Evolutionary conservation across 1,139 yeast genomes (phyloP).

Genomic region (Pichia sp.): DNA sequence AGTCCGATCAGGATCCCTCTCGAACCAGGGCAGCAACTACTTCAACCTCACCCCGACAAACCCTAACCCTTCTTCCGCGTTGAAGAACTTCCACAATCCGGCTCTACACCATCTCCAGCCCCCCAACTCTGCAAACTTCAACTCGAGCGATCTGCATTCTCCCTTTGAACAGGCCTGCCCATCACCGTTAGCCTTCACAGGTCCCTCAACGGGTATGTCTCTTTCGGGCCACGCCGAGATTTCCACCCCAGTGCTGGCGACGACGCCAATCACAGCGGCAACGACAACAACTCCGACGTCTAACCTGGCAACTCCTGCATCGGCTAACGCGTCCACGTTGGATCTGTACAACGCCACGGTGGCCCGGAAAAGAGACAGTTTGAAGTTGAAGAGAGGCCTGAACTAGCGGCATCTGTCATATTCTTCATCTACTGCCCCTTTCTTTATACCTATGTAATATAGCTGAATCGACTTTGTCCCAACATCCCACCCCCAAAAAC

Average conservation of each 20-base stretch:
- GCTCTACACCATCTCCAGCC: neutral
- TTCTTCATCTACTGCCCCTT: neutral
- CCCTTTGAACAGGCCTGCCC: slow-evolving; percentile 18
- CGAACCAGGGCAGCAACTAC: slow-evolving; percentile 18
- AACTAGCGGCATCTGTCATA: neutral
- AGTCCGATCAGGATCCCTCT: neutral
- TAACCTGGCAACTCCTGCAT: slow-evolving; percentile 14
- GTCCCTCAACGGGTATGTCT: neutral
- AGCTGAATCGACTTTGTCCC: neutral
- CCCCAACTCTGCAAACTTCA: neutral
- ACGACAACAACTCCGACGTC: neutral
- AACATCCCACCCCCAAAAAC: too few species aligned
- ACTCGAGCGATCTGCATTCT: neutral
- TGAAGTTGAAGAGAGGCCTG: slow-evolving; percentile 35
- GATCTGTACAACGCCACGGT: slow-evolving; percentile 36
- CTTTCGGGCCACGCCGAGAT: neutral
- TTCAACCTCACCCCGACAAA: slow-evolving; percentile 13
- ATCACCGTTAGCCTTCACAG: slow-evolving; percentile 13
- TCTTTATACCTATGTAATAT: neutral
- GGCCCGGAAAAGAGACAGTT: slow-evolving; percentile 39
- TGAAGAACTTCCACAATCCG: neutral
- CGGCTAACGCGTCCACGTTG: neutral
- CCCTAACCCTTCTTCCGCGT: neutral
- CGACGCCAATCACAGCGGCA: neutral
- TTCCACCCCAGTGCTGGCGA: neutral